A percentile compares a stretch with the other conserved stretches of the same genome.
Conservation (phyloP, 768 basidiomycete genomes). For the Naganishia vaughanmartiniae region DNA sequence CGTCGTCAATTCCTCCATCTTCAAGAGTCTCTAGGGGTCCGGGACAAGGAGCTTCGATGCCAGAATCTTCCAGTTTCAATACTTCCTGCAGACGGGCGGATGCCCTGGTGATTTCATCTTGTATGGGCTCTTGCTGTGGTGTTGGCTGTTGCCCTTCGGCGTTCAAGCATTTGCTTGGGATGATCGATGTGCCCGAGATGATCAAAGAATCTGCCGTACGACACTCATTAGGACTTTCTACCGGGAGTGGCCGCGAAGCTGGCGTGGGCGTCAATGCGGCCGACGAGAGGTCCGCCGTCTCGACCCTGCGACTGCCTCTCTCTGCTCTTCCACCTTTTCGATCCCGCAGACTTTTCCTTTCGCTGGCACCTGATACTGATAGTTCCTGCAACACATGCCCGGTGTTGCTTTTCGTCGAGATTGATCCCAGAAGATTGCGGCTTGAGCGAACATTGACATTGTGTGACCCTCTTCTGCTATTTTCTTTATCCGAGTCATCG, state of each 20-base stretch:
- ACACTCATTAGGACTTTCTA: neutral
- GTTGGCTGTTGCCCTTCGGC: neutral
- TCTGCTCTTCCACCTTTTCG: constrained; percentile 14
- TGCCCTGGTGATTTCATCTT: neutral
- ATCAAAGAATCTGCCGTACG: neutral
- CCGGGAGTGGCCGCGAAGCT: neutral
- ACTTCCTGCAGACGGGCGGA: neutral
- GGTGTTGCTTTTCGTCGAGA: neutral
- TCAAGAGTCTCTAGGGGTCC: neutral
- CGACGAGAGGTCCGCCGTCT: neutral
- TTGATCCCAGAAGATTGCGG: too few relatives aligned
- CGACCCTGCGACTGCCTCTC: neutral
- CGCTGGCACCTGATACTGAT: neutral
- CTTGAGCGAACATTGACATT: neutral
- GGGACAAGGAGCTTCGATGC: neutral
- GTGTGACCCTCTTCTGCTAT: neutral
- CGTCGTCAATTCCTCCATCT: neutral
- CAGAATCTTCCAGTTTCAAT: neutral
- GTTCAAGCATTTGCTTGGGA: neutral
- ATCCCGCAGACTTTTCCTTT: constrained; percentile 10
- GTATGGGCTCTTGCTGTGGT: neutral
- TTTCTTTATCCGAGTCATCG: constrained; percentile 17
- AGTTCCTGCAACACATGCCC: constrained; percentile 16
- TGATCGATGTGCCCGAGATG: neutral
- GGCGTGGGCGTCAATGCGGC: neutral